Conservation (phyloP, 345 rosid species). For the Lepidium africanum region DNA sequence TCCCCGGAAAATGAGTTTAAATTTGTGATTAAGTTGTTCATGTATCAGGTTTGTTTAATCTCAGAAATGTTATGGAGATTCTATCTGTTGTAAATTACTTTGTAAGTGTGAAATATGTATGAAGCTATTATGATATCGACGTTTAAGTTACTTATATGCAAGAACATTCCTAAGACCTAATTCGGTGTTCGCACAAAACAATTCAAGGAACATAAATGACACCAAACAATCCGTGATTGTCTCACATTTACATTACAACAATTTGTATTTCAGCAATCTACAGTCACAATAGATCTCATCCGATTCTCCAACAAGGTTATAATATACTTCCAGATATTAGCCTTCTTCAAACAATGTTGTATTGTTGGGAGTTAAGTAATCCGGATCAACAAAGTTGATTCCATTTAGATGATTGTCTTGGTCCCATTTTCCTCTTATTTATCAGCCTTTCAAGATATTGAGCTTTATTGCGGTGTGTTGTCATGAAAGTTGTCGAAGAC, state of each 20-base stretch:
- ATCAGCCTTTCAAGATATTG: background rate
- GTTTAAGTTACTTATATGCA: background rate
- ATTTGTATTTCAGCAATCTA: background rate
- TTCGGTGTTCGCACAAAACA: background rate
- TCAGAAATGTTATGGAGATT: background rate
- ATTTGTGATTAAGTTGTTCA: background rate
- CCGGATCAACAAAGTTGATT: background rate
- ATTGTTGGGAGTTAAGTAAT: background rate
- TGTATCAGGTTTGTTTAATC: background rate
- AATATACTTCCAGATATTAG: background rate
- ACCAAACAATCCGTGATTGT: background rate
- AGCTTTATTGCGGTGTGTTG: background rate
- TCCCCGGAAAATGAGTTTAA: conserved; percentile 58
- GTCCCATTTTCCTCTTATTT: background rate
- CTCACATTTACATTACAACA: background rate
- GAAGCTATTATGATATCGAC: background rate
- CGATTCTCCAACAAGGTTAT: background rate
- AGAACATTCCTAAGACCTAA: background rate
- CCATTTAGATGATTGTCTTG: background rate
- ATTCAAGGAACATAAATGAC: background rate
- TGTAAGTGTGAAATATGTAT: background rate
- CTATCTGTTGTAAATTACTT: background rate
- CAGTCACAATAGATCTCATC: background rate
- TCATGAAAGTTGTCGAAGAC: background rate
- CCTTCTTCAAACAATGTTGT: background rate